These are phyloP conservation scores for Penicillium sp. DNA, from an alignment of 2,329 filamentous ascomycete genomes.

Conservation along the genomic window DNA sequence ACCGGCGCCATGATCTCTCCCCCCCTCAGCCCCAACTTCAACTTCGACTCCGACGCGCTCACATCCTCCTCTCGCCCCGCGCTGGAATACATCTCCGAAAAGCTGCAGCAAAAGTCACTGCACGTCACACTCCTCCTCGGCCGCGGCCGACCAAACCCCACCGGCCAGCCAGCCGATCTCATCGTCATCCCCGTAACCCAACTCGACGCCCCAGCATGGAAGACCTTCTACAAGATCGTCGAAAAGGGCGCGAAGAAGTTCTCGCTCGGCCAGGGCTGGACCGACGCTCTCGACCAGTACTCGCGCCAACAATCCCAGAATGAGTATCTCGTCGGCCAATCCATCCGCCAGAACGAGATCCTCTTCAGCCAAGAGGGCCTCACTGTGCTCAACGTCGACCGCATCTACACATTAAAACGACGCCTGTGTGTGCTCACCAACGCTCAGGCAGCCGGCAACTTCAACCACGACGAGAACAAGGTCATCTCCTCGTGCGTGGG, in stretches of 20 bases:
- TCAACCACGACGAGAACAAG: conserved; percentile 21
- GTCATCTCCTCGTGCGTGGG: conserved; percentile 38
- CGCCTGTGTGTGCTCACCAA: conserved; percentile 37
- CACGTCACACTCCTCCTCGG: conserved; percentile 40
- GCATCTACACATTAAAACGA: conserved; percentile 44
- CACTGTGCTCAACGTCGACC: conserved; percentile 42
- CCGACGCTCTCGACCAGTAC: conserved; percentile 26
- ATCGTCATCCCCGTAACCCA: conserved; percentile 35
- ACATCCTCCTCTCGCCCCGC: conserved; percentile 35
- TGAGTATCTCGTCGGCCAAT: conserved; percentile 40
- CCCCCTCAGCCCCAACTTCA: conserved; percentile 36
- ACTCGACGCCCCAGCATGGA: conserved; percentile 28
- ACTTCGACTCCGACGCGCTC: conserved; percentile 35
- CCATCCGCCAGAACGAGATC: conserved; percentile 42
- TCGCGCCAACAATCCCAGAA: conserved; percentile 31
- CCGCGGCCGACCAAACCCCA: conserved; percentile 36
- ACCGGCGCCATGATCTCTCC: conserved; percentile 41
- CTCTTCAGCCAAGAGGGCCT: conserved; percentile 43
- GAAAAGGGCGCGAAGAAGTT: conserved; percentile 36
- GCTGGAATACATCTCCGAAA: conserved; percentile 39
- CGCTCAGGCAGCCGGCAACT: conserved; percentile 15
- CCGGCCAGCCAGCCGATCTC: conserved; percentile 34
- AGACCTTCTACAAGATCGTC: conserved; percentile 30
- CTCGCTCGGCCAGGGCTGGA: conserved; percentile 36
- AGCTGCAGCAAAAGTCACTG: conserved; percentile 35